Conservation (phyloP, 2,329 filamentous ascomycete genomes). For the Fusarium continuum region DNA sequence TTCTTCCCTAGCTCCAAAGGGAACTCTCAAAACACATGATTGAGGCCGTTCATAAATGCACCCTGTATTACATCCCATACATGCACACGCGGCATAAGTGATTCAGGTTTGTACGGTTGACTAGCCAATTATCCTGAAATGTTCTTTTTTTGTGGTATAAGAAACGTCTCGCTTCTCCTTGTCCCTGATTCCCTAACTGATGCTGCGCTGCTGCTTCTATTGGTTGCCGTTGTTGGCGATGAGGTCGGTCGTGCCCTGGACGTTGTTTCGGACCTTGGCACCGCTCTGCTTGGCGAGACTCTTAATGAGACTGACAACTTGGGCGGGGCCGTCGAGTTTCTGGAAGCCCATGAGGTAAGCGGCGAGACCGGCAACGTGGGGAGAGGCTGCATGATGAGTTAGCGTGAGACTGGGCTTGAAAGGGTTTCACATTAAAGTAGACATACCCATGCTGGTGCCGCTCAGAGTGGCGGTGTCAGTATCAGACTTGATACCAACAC, state of each 20-base stretch:
- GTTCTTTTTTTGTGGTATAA: conserved; percentile 19
- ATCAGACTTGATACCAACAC: conserved; percentile 61
- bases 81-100: conserved; percentile 31
- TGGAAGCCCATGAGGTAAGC: conserved; percentile 72
- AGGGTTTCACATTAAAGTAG: background rate
- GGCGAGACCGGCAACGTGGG: conserved; percentile 73
- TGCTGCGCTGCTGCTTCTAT: conserved; percentile 28
- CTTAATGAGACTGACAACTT: conserved; percentile 60
- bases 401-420: conserved; percentile 13
- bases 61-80: conserved; percentile 40
- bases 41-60: conserved; percentile 22
- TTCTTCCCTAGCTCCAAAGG: conserved; percentile 1
- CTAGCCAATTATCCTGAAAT: conserved; percentile 40
- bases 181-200: conserved; percentile 6
- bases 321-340: conserved; percentile 51
- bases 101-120: conserved; percentile 29
- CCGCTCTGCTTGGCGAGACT: conserved; percentile 59
- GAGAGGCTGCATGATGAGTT: conserved; percentile 57
- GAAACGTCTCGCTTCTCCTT: conserved; percentile 30
- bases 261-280: conserved; percentile 55
- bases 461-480: conserved; percentile 57
- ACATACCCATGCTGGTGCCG: conserved; percentile 66
- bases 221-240: conserved; percentile 67
- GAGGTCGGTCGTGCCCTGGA: conserved; percentile 56
- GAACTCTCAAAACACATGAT: conserved; percentile 23